These are phyloP conservation scores for Paecilomyces sp. DNA, from an alignment of 2,329 filamentous ascomycete genomes.

Conservation along the genomic window DNA sequence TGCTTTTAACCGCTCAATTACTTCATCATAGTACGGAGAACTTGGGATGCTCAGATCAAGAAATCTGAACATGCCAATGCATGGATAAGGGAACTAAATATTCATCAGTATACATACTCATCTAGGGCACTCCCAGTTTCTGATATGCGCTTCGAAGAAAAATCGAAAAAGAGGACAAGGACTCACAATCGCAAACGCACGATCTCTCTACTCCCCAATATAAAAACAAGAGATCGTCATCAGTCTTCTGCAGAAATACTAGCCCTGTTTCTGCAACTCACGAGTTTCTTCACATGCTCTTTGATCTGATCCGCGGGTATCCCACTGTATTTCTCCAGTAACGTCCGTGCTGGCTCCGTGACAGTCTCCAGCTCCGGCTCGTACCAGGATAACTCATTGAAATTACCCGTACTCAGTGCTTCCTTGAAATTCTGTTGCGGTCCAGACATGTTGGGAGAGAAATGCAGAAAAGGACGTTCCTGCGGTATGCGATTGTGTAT, in stretches of 20 bases:
- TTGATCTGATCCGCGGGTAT: not conserved
- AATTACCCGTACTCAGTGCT: not conserved
- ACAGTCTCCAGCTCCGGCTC: not conserved
- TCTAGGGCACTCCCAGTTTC: not conserved
- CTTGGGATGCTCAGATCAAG: constrained; percentile 1
- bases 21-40: constrained; percentile 5
- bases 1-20: constrained; percentile 8
- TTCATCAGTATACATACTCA: not conserved
- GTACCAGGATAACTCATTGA: not conserved
- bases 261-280: not conserved
- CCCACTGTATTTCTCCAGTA: not conserved
- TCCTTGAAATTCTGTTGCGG: not conserved
- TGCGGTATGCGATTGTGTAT: too few relatives aligned
- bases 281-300: not conserved
- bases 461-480: not conserved
- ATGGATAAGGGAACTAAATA: constrained; percentile 3
- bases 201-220: constrained; percentile 11
- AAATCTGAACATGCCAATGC: constrained; percentile 5
- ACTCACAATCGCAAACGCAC: not conserved
- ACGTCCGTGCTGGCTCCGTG: not conserved
- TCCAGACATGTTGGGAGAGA: not conserved
- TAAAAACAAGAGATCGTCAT: not conserved
- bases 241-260: not conserved
- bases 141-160: not conserved
- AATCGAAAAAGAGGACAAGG: not conserved